Percentiles rank a stretch among this genome's conserved stretches.
phyloP scores from a whole-genome alignment of 345 rosid genomes.

The Conringia planisiliqua region DNA sequence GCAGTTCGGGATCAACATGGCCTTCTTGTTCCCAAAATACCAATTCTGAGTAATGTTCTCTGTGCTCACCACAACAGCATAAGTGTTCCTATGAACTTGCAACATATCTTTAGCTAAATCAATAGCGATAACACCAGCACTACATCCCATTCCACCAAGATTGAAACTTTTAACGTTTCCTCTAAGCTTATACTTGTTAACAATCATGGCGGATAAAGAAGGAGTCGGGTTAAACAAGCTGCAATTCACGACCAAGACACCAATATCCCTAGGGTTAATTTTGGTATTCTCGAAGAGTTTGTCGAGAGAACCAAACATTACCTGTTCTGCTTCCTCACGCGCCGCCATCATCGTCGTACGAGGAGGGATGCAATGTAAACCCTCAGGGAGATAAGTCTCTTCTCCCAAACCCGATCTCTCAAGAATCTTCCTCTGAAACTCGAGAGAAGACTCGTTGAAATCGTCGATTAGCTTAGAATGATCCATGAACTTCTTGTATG shows the following conservation, averaged over 20 bases:
- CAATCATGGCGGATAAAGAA: conserved; percentile 83
- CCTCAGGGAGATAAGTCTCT: conserved; percentile 84
- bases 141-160: conserved; percentile 4
- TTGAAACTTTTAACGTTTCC: background rate
- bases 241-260: conserved; percentile 81
- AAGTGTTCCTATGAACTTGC: conserved; percentile 84
- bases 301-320: conserved; percentile 83
- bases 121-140: conserved; percentile 47
- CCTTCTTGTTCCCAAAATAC: conserved; percentile 90
- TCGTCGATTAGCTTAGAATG: conserved; percentile 67
- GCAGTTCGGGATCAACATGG: conserved; percentile 89
- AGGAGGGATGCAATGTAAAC: conserved; percentile 73
- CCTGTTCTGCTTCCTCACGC: conserved; percentile 87
- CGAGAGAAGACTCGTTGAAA: conserved; percentile 76
- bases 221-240: conserved; percentile 96
- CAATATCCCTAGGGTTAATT: conserved; percentile 77
- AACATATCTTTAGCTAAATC: conserved; percentile 83
- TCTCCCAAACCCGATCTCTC: conserved; percentile 90
- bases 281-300: conserved; percentile 63
- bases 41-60: conserved; percentile 58
- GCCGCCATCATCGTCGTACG: conserved; percentile 82
- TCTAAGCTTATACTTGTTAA: conserved; percentile 40
- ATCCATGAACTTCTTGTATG: conserved; percentile 61
- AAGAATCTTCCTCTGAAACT: conserved; percentile 77
- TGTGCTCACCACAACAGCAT: conserved; percentile 61